Base-by-base conservation (phyloP, 106 monocot genomes). In the Acorus gramineus region DNA sequence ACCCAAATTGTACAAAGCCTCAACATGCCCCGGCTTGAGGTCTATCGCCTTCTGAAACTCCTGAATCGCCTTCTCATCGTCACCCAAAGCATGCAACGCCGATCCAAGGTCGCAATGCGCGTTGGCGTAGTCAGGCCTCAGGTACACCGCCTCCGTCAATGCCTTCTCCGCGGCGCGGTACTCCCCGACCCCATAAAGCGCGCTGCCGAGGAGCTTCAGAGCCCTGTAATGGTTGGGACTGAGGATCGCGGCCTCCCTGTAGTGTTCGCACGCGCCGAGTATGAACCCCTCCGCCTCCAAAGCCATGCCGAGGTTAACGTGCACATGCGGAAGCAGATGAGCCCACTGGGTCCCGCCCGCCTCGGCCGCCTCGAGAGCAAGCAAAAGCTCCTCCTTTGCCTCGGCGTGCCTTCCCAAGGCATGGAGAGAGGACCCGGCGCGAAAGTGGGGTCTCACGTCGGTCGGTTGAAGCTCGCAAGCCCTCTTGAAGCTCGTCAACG, bases 41-140 rank as follows among this genome's bases (percentile, higher is more conserved):
- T 96, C 96, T 51, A 96, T 96, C 7, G 87, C 96, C 74, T 91
- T 96, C 78, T 96, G 96, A 43, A 96, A 96, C 69, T 91, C 96
- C 70, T 91, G 96, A 68, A 91, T 84, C 2, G 96, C 96, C 50
- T 85, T 64, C 11, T 96, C 91, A 50, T 96, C 91, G 47, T 96
- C 96, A 6, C 87, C 96, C 78, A 96, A 70, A 0, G 84, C 86
- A 28, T 96, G 96, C 51, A 96, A 70, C 1, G 78, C 82, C 2
- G 91, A 96, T 10, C 96, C 96, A 3, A 96, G 71, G 63, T 96
- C 96, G 45, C 96, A 96, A 47, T 87, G 96, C 1, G 96, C 96
- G 56, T 96, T 91, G 2, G 87, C 90, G 61, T 87, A 96, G 62
- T 91, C 90, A 0, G 80, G 80, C 56, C 69, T 73, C 55, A 96